Conservation (phyloP, 23 red algal genomes). For the Gracilariopsis chorda region DNA sequence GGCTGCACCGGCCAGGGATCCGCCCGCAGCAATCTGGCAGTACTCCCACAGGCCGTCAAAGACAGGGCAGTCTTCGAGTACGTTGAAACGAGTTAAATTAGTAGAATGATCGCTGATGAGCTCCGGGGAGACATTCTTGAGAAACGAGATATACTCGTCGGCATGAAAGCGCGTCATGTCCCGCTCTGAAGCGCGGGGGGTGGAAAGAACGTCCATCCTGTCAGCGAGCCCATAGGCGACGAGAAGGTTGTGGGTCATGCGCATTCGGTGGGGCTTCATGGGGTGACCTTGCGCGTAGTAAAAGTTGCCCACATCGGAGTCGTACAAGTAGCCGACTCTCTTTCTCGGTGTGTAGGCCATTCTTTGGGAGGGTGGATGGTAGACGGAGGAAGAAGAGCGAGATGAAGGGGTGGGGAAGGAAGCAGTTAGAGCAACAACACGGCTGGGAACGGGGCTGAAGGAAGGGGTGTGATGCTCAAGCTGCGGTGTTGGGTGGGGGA, state of each 20-base stretch:
- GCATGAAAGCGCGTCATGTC: slow-evolving; percentile 97
- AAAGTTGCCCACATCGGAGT: slow-evolving; percentile 92
- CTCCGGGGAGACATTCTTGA: slow-evolving; percentile 85
- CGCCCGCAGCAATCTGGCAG: slow-evolving; percentile 94
- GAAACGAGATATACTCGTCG: slow-evolving; percentile 96
- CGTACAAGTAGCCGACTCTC: slow-evolving; percentile 85
- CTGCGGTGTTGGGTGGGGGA: too few species aligned
- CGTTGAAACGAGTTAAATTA: slow-evolving; percentile 63
- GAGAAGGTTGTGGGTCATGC: slow-evolving; percentile 96
- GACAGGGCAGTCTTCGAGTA: slow-evolving; percentile 94
- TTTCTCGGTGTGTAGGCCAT: slow-evolving; percentile 25
- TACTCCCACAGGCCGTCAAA: slow-evolving; percentile 97
- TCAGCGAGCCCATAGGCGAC: slow-evolving; percentile 84
- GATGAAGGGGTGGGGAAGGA: not conserved
- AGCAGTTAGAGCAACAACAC: not conserved
- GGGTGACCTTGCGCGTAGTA: slow-evolving; percentile 98
- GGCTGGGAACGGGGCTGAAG: not conserved
- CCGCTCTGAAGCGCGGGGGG: slow-evolving; percentile 80
- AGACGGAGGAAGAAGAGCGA: not conserved
- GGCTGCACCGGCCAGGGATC: slow-evolving; percentile 90
- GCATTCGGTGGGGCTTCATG: slow-evolving; percentile 98
- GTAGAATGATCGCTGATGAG: slow-evolving; percentile 55
- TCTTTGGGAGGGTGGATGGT: not conserved
- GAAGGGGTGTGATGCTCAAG: too few species aligned
- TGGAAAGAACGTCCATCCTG: slow-evolving; percentile 75